Evolutionary conservation across 345 rosid genomes (phyloP).

Genomic region (Eucalyptus fibrosa): DNA sequence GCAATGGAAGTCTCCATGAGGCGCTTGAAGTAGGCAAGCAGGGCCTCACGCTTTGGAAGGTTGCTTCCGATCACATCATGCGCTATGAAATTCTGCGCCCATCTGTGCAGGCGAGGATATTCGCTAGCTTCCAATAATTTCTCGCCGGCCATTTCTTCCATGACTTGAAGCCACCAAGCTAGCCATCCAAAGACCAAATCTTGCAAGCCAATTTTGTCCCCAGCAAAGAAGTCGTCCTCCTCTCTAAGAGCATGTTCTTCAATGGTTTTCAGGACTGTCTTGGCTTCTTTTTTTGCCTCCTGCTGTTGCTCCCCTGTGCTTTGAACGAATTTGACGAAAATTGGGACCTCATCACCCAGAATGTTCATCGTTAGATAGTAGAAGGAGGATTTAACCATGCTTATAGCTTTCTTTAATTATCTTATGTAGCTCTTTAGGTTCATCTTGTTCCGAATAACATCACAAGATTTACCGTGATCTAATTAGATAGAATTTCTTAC

Average conservation of each 20-base stretch:
- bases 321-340: background rate
- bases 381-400: background rate
- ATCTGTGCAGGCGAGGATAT: background rate
- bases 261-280: background rate
- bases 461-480: background rate
- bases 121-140: background rate
- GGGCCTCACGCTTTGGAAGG: background rate
- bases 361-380: background rate
- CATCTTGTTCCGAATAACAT: background rate
- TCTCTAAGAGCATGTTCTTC: slow-evolving; percentile 9
- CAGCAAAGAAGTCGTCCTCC: slow-evolving; percentile 4
- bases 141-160: background rate
- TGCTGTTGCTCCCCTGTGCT: background rate
- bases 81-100: background rate
- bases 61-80: background rate
- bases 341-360: background rate
- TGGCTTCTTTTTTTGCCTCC: background rate
- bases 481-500: background rate
- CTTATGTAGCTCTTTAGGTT: background rate
- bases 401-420: background rate
- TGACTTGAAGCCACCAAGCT: background rate
- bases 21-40: background rate
- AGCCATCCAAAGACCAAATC: background rate
- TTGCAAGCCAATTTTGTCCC: background rate
- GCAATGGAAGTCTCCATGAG: background rate